A percentile compares a stretch with the other conserved stretches of the same genome.
phyloP scores from a whole-genome alignment of 805 yeast genomes.

The Candida germanica region DNA sequence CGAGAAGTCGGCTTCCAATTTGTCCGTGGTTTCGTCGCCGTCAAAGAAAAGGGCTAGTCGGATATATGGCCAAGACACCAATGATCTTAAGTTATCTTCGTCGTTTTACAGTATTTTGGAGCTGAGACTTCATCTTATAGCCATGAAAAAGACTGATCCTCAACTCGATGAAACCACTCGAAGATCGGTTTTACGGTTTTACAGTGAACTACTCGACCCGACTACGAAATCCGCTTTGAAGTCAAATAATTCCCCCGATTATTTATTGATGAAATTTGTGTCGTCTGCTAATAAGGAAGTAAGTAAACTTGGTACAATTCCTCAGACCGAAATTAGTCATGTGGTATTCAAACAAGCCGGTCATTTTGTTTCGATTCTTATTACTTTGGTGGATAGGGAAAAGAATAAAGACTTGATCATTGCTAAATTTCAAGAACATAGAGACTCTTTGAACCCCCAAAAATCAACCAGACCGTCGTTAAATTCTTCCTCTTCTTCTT shows the following conservation, averaged over 20 bases:
- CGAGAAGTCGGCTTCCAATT: background rate
- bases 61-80: slow-evolving; percentile 10
- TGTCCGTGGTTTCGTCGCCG: slow-evolving; percentile 7
- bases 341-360: slow-evolving; percentile 36
- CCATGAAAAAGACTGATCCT: slow-evolving; percentile 39
- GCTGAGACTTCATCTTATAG: slow-evolving; percentile 40
- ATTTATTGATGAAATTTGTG: slow-evolving; percentile 51
- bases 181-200: slow-evolving; percentile 57
- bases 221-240: slow-evolving; percentile 31
- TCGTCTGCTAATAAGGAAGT: slow-evolving; percentile 52
- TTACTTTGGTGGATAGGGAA: slow-evolving; percentile 35
- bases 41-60: slow-evolving; percentile 11
- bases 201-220: slow-evolving; percentile 57
- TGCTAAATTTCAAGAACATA: slow-evolving; percentile 43
- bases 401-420: slow-evolving; percentile 36
- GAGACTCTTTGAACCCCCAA: slow-evolving; percentile 31
- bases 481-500: slow-evolving; percentile 1
- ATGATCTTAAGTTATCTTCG: slow-evolving; percentile 35
- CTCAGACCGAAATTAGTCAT: slow-evolving; percentile 27
- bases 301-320: slow-evolving; percentile 36
- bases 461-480: background rate
- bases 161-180: slow-evolving; percentile 48
- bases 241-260: slow-evolving; percentile 37
- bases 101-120: slow-evolving; percentile 39
- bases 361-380: slow-evolving; percentile 35